Conservation (phyloP, 257 asterid species). For the Eustoma russellianum region DNA sequence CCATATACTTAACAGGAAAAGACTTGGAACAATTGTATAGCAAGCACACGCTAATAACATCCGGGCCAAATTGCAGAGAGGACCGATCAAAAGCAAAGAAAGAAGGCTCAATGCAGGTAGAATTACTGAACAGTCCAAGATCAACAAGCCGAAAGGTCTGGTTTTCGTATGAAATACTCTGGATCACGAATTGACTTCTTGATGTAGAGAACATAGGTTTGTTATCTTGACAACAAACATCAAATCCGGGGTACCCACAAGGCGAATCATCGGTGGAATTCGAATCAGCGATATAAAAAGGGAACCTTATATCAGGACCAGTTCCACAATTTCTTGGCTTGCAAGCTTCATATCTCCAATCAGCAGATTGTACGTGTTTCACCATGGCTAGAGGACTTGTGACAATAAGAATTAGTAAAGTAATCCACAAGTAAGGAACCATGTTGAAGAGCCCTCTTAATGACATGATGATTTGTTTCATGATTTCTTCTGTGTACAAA, state of each 20-base stretch:
- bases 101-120: not conserved
- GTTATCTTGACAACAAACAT: not conserved
- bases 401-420: too few species aligned
- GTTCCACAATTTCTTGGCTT: not conserved
- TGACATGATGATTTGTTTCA: too few species aligned
- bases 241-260: not conserved
- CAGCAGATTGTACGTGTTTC: too few species aligned
- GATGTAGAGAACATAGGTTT: not conserved
- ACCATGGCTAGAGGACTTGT: too few species aligned
- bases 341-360: not conserved
- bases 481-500: too few species aligned
- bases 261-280: not conserved
- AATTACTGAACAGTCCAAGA: not conserved
- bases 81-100: not conserved
- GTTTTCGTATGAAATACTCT: not conserved
- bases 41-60: not conserved
- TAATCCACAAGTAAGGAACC: too few species aligned
- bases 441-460: too few species aligned
- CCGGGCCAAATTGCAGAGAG: not conserved
- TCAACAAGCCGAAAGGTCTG: not conserved
- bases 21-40: not conserved
- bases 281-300: not conserved
- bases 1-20: not conserved
- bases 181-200: not conserved
- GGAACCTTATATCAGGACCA: not conserved